Evolutionary conservation across 176 grass and related monocot species (phyloP).

Genomic region (Raddia guianensis): DNA sequence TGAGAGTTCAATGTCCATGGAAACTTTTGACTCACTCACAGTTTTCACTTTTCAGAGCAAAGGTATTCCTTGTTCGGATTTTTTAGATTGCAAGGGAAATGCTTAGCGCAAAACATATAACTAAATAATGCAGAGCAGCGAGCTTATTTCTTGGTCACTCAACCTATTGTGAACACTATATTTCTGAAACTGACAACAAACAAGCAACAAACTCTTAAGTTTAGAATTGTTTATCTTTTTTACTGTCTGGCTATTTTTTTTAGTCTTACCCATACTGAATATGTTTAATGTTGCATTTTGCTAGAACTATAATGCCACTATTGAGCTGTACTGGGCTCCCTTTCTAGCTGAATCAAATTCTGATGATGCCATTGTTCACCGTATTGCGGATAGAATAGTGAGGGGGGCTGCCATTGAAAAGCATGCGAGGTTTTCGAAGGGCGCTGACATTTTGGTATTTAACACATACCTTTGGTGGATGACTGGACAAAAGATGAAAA

Average conservation of each 20-base stretch:
- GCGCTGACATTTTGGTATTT: constrained; percentile 85
- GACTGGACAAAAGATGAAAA: constrained; percentile 77
- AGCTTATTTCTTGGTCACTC: background rate
- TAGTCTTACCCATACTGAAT: constrained; percentile 17
- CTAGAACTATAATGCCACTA: constrained; percentile 89
- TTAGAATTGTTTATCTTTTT: background rate
- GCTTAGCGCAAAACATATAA: background rate
- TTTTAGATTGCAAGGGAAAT: background rate
- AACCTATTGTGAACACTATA: background rate
- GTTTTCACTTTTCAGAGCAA: constrained; percentile 92
- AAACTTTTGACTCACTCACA: constrained; percentile 71
- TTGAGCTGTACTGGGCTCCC: constrained; percentile 99
- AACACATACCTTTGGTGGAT: constrained; percentile 99
- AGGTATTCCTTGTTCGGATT: constrained; percentile 47
- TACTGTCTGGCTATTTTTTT: background rate
- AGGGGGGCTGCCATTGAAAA: constrained; percentile 65
- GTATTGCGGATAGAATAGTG: constrained; percentile 66
- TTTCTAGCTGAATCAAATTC: constrained; percentile 98
- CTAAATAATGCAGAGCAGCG: background rate
- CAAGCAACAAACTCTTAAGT: background rate
- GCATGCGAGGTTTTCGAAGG: constrained; percentile 83
- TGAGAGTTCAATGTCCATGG: constrained; percentile 69
- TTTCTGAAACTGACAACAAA: background rate
- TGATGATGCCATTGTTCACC: constrained; percentile 73
- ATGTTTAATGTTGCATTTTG: background rate